Conservation (phyloP, 371 early-diverging fungal genomes). For the Parasitella parasitica region DNA sequence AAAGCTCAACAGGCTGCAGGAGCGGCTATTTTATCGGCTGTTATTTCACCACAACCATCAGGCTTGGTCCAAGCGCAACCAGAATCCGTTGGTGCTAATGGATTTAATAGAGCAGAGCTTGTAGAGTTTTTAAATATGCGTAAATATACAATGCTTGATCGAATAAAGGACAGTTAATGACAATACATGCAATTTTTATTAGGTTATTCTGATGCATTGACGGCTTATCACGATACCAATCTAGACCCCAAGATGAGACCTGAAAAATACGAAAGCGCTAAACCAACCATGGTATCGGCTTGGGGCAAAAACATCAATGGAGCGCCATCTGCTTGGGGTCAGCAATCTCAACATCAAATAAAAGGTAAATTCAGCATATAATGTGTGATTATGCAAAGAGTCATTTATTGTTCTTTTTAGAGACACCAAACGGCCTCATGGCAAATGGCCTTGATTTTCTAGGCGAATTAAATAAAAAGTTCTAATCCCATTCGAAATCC, state of each 20-base stretch:
- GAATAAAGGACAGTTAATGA: not conserved
- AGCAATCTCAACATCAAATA: not conserved
- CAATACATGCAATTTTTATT: not conserved
- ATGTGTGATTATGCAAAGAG: no score
- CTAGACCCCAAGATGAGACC: constrained; percentile 25
- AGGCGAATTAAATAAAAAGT: constrained; percentile 8
- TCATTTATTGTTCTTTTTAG: not conserved
- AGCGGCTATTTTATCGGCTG: constrained; percentile 28
- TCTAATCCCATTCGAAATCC: constrained; percentile 39
- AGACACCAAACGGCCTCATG: constrained; percentile 13
- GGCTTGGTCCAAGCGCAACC: constrained; percentile 7
- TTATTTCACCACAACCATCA: constrained; percentile 21
- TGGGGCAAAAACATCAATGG: constrained; percentile 9
- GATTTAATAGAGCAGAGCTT: constrained; percentile 22
- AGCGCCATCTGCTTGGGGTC: constrained; percentile 20
- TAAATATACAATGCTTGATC: not conserved
- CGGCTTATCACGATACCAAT: constrained; percentile 33
- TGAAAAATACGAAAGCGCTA: constrained; percentile 23
- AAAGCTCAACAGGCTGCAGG: constrained; percentile 28
- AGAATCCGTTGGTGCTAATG: constrained; percentile 5
- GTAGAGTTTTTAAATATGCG: constrained; percentile 31
- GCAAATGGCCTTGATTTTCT: constrained; percentile 19
- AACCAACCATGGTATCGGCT: constrained; percentile 7
- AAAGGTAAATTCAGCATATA: no score
- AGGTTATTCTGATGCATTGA: constrained; percentile 30